A percentile compares a stretch with the other conserved stretches of the same genome.
Conservation (phyloP, 352 stramenopile species). For the Phytophthora melonis region DNA sequence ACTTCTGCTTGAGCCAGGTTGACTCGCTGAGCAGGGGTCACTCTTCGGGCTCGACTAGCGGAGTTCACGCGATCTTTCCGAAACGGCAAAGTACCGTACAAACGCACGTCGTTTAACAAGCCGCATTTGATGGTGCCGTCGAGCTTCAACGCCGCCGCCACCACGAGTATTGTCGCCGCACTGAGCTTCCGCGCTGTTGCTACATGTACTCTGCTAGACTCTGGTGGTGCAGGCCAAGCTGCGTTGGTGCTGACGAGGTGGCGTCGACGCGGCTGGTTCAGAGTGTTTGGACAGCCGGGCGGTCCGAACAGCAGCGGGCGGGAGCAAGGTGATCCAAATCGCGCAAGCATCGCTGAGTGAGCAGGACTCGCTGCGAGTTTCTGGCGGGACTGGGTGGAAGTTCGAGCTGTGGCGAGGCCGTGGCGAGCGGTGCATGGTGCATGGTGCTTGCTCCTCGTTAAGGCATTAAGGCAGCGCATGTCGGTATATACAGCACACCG, state of each 20-base stretch:
- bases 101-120: constrained; percentile 6
- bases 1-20: too few relatives aligned
- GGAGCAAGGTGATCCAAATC: constrained; percentile 30
- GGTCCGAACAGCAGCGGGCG: constrained; percentile 18
- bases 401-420: too few relatives aligned
- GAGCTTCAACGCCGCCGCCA: not conserved
- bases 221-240: not conserved
- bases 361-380: not conserved
- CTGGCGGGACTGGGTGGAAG: too few relatives aligned
- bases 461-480: too few relatives aligned
- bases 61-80: not conserved
- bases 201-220: too few relatives aligned
- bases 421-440: too few relatives aligned
- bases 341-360: constrained; percentile 15
- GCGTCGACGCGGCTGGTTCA: constrained; percentile 10
- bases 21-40: not conserved
- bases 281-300: constrained; percentile 11
- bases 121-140: not conserved
- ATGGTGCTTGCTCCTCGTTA: too few relatives aligned
- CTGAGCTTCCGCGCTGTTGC: not conserved
- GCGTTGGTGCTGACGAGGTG: constrained; percentile 14
- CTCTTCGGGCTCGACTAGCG: not conserved
- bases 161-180: not conserved
- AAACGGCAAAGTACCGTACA: not conserved
- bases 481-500: too few relatives aligned